Percentiles rank a stretch among this genome's conserved stretches.
Evolutionary conservation across 768 basidiomycete species (phyloP).

Genomic region (Kondoa subrosea): DNA sequence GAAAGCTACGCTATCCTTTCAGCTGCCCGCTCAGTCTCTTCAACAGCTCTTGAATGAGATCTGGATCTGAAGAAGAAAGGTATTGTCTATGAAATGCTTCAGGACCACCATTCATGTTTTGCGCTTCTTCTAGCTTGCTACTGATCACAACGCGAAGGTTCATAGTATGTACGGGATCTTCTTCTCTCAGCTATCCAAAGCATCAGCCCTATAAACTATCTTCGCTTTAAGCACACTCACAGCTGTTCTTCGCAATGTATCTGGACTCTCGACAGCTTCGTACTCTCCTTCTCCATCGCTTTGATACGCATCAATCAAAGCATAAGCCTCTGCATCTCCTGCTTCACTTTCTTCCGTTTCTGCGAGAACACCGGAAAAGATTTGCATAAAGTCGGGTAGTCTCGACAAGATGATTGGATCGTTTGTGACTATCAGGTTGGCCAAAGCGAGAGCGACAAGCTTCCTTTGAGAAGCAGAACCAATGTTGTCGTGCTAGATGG

Average conservation of each 20-base stretch:
- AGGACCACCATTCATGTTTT: constrained; percentile 44
- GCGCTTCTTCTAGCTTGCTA: constrained; percentile 47
- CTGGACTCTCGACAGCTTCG: constrained; percentile 52
- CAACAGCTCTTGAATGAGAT: constrained; percentile 46
- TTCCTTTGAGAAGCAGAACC: constrained; percentile 71
- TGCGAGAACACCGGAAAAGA: constrained; percentile 77
- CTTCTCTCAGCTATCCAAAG: constrained; percentile 44
- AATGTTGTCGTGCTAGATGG: constrained; percentile 67
- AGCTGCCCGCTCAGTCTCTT: constrained; percentile 21
- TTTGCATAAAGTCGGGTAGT: constrained; percentile 60
- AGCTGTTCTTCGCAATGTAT: constrained; percentile 55
- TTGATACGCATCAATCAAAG: constrained; percentile 19
- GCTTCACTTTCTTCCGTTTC: constrained; percentile 57
- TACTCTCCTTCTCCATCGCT: constrained; percentile 15
- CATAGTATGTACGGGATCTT: constrained; percentile 53
- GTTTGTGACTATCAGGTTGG: constrained; percentile 56
- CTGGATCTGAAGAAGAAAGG: constrained; percentile 51
- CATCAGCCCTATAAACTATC: neutral
- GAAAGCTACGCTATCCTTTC: constrained; percentile 1
- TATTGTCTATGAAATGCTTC: constrained; percentile 46
- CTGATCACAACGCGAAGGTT: constrained; percentile 49
- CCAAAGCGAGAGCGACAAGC: constrained; percentile 64
- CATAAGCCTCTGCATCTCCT: constrained; percentile 26
- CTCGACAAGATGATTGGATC: constrained; percentile 54
- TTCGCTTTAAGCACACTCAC: constrained; percentile 35